Evolutionary conservation across 169 alveolate genomes (phyloP).

Genomic region (Cryptosporidium ubiquitum): DNA sequence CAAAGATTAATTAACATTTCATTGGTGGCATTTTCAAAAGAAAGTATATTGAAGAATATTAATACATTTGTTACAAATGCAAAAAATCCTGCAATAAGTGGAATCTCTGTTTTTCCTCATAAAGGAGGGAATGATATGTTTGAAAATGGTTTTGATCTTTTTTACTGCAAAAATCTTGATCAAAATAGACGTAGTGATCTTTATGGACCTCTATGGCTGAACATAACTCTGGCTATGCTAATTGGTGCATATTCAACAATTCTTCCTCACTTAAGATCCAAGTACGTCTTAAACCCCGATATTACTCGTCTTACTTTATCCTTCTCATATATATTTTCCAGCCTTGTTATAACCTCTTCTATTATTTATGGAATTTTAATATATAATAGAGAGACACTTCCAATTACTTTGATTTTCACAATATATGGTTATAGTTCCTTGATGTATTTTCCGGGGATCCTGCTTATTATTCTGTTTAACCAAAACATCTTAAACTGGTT

Average conservation of each 20-base stretch:
- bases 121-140: background rate
- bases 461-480: slow-evolving; percentile 15
- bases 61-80: background rate
- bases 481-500: slow-evolving; percentile 27
- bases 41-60: slow-evolving; percentile 18
- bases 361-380: slow-evolving; percentile 7
- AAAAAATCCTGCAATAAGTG: slow-evolving; percentile 25
- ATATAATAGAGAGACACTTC: slow-evolving; percentile 20
- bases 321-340: slow-evolving; percentile 41
- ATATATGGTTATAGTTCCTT: slow-evolving; percentile 64
- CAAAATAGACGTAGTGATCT: slow-evolving; percentile 46
- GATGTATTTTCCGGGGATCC: slow-evolving; percentile 34
- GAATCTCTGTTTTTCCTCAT: slow-evolving; percentile 8
- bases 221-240: slow-evolving; percentile 18
- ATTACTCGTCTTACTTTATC: slow-evolving; percentile 34
- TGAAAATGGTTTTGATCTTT: slow-evolving; percentile 44
- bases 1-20: slow-evolving; percentile 11
- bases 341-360: background rate
- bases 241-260: slow-evolving; percentile 54
- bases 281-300: slow-evolving; percentile 43
- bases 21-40: background rate
- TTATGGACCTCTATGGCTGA: slow-evolving; percentile 65
- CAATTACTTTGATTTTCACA: slow-evolving; percentile 37
- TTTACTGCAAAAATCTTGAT: slow-evolving; percentile 54
- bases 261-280: slow-evolving; percentile 46